phyloP scores from a whole-genome alignment of 495 filamentous ascomycete genomes.

The Ramalina intermedia region DNA sequence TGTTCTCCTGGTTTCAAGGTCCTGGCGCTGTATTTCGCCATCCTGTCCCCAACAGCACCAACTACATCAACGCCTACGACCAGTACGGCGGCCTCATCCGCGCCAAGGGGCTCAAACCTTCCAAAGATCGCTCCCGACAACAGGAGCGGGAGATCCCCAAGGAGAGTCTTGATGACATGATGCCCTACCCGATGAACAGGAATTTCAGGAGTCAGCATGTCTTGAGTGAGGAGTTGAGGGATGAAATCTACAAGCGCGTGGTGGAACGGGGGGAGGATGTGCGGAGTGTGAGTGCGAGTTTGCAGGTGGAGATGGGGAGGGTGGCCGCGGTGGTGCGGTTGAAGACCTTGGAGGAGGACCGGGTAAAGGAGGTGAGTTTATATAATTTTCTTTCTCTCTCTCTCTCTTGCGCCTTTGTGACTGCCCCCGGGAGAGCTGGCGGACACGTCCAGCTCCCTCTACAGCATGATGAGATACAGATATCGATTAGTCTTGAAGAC shows the following conservation, averaged over 20 bases:
- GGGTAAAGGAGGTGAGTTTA: constrained; percentile 50
- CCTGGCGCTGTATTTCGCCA: constrained; percentile 40
- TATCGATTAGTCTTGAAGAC: constrained; percentile 99
- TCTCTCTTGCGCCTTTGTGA: not conserved
- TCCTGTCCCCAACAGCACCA: constrained; percentile 43
- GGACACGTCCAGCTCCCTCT: not conserved
- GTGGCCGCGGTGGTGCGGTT: constrained; percentile 81
- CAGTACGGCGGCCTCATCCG: constrained; percentile 26
- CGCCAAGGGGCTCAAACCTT: not conserved
- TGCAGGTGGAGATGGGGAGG: constrained; percentile 69
- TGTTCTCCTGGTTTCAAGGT: constrained; percentile 54
- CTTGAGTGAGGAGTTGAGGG: constrained; percentile 58
- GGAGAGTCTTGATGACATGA: constrained; percentile 25
- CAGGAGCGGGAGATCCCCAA: constrained; percentile 19
- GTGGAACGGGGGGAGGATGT: constrained; percentile 50
- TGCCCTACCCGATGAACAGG: constrained; percentile 65
- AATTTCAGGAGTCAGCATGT: constrained; percentile 58
- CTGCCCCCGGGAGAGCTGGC: constrained; percentile 4
- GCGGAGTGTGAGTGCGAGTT: constrained; percentile 60
- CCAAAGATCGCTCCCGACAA: not conserved
- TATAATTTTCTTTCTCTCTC: not conserved
- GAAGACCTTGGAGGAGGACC: constrained; percentile 73
- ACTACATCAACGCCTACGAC: constrained; percentile 46
- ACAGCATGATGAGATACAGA: constrained; percentile 60
- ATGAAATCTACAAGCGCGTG: constrained; percentile 59